phyloP scores from a whole-genome alignment of 805 yeast genomes.

The Maudiozyma barnettii region DNA sequence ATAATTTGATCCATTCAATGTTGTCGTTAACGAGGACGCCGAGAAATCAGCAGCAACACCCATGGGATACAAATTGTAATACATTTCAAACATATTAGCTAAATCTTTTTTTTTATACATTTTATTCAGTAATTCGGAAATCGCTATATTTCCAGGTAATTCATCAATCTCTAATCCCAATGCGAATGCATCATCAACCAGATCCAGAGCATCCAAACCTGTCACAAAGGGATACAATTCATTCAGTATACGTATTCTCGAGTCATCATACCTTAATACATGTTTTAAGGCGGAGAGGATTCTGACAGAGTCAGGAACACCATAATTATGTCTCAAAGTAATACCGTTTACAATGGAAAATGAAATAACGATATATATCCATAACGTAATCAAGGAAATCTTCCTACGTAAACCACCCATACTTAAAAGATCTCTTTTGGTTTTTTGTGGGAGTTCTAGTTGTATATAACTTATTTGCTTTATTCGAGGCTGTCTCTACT shows the following conservation, averaged over 20 bases:
- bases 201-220: not conserved
- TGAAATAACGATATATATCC: not conserved
- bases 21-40: not conserved
- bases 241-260: not conserved
- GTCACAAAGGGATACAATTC: constrained; percentile 12
- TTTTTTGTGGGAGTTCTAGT: too few species aligned
- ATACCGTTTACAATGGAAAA: not conserved
- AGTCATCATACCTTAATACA: constrained; percentile 3
- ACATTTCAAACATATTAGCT: constrained; percentile 12
- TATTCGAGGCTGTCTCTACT: too few species aligned
- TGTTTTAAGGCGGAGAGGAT: constrained; percentile 10
- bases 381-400: not conserved
- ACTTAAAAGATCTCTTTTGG: too few species aligned
- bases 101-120: constrained; percentile 5
- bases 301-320: constrained; percentile 7
- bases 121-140: constrained; percentile 1
- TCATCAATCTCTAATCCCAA: constrained; percentile 2
- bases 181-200: not conserved
- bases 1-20: constrained; percentile 7
- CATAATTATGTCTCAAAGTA: not conserved
- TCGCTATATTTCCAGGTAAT: constrained; percentile 1
- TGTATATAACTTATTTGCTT: too few species aligned
- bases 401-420: too few species aligned
- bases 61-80: constrained; percentile 13
- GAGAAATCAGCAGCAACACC: constrained; percentile 2